These are phyloP conservation scores for Thuidium tamariscinum DNA, from an alignment of 225 moss, liverwort and hornwort genomes.

Conservation along the genomic window DNA sequence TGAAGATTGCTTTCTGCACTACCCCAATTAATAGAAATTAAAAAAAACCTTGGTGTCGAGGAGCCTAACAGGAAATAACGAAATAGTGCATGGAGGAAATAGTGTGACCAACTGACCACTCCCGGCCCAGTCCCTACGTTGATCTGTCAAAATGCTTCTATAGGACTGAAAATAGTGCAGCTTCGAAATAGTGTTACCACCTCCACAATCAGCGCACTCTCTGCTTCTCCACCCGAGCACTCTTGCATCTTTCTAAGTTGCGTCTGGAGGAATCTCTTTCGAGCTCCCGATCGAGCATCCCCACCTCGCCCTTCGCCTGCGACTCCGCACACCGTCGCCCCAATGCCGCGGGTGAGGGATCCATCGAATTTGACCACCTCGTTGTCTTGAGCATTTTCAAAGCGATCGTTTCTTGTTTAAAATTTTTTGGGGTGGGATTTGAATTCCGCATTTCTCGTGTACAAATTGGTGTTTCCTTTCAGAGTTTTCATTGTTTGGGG, in stretches of 20 bases:
- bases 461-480: not conserved
- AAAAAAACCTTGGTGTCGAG: accelerated
- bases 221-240: not conserved
- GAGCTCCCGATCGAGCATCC: not conserved
- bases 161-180: not conserved
- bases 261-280: not conserved
- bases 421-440: not conserved
- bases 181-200: not conserved
- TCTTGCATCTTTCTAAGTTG: not conserved
- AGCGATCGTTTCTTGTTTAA: not conserved
- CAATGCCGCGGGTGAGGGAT: not conserved
- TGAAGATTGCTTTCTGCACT: not conserved
- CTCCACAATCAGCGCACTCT: not conserved
- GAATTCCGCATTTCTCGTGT: not conserved
- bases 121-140: too few relatives aligned
- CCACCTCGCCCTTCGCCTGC: not conserved
- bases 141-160: not conserved
- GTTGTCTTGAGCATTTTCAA: not conserved
- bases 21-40: not conserved
- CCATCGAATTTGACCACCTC: not conserved
- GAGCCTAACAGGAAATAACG: not conserved
- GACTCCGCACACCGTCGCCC: not conserved
- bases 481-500: not conserved
- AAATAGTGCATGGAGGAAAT: not conserved
- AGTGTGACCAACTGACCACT: not conserved